Evolutionary conservation across 768 basidiomycete species (phyloP), one percentile per base, ranked within the genome.

Genomic region (Amanita muscaria): DNA sequence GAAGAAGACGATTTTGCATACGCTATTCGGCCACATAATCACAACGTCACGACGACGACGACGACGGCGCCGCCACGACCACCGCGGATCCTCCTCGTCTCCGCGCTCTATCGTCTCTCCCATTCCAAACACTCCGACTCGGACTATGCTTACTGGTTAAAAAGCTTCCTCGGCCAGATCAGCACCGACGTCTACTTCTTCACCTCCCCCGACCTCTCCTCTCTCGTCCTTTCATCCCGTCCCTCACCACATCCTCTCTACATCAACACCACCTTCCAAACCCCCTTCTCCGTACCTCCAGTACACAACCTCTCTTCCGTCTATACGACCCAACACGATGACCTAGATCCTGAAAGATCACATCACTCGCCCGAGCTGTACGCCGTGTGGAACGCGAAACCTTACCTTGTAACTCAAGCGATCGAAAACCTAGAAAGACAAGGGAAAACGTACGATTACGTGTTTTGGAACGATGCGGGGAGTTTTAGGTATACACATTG

Each of bases 391-490:
- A 73, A 73, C 45, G 67, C 67, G 0, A 79, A 79, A 53, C 66
- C 75, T 6, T 77, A 65, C 55, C 64, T 74, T 37, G 60, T 79
- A 27, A 58, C 67, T 23, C 60, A 69, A 31, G 76, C 67, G 4
- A 49, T 70, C 3, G 50, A 54, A 27, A 62, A 60, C 4, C 46
- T 59, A 32, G 48, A 39, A 19, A 10, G 14, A 1, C 23, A 48
- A n/a, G 60, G 60, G 4, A 52, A 60, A 47, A 44, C 54, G 8
- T 77, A 73, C 47, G 67, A 73, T 18, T 79, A 74, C 56, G 72
- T 67, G 1, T 79, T 80, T 49, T 80, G 77, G 77, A 66, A 60
- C 27, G 77, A 79, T 49, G 74, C 76, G 1, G 76, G 72, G 5
- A 72, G 73, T 48, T 76, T 80, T 51, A 56, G 75, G 11, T 43